These are phyloP conservation scores for Daldinia eschscholtzii DNA, from an alignment of 2,329 filamentous ascomycete species.

Conservation along the genomic window DNA sequence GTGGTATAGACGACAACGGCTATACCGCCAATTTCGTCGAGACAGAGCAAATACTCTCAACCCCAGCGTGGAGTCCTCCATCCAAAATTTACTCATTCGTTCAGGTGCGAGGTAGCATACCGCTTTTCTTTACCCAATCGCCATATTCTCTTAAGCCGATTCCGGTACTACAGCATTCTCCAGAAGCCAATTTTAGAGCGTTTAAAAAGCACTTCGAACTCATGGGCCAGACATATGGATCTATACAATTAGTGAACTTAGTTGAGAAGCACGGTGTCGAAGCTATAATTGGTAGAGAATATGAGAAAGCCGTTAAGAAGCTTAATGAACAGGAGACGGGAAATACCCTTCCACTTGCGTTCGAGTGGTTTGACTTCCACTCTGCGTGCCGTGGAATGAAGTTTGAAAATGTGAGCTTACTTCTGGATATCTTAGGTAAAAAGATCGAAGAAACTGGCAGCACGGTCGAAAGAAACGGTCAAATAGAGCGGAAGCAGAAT, in stretches of 20 bases:
- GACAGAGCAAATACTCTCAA: constrained; percentile 92
- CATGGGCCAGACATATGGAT: constrained; percentile 77
- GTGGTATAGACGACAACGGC: constrained; percentile 91
- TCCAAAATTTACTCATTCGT: constrained; percentile 83
- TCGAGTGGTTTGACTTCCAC: constrained; percentile 99
- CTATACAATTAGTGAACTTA: constrained; percentile 82
- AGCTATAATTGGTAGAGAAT: constrained; percentile 81
- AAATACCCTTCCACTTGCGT: constrained; percentile 64
- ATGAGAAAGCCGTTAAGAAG: constrained; percentile 74
- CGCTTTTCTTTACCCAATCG: constrained; percentile 93
- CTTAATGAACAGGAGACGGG: constrained; percentile 74
- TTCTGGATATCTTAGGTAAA: constrained; percentile 77
- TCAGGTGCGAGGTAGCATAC: constrained; percentile 91
- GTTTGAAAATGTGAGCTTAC: constrained; percentile 90
- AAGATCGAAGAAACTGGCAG: constrained; percentile 79
- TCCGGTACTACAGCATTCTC: constrained; percentile 84
- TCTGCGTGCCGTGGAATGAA: constrained; percentile 94
- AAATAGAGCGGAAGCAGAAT: constrained; percentile 66
- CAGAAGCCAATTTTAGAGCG: constrained; percentile 81
- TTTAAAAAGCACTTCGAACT: constrained; percentile 83
- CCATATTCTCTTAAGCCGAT: constrained; percentile 93
- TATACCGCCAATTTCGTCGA: constrained; percentile 92
- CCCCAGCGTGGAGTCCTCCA: constrained; percentile 71
- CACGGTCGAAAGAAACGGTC: constrained; percentile 68
- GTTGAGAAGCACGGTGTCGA: constrained; percentile 92